Evolutionary conservation across 2,329 filamentous ascomycete genomes (phyloP), one percentile per base, ranked within the genome.

Genomic region (Hypomyces rosellus): DNA sequence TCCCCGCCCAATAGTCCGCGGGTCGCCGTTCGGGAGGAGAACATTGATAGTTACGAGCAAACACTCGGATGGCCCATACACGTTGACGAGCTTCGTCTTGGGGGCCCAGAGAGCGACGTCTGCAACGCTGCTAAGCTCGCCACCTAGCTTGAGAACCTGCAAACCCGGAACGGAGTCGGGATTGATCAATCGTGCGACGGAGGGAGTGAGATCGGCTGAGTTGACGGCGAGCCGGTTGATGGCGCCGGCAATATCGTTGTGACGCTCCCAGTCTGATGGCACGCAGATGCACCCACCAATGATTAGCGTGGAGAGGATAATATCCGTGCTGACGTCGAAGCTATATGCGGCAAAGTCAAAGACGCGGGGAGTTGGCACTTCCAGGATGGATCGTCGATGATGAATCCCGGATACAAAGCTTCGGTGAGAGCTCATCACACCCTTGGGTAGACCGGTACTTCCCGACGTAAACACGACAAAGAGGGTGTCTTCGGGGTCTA

Each of bases 231-330:
- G 20, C 3, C n/a, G 25, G 20, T 43, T 47, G 30, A 57, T 54
- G 18, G 42, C 42, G 3, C 40, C 33, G 3, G 45, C 46, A 16
- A 56, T 22, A 22, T 57, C 48, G 41, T 51, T 52, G 5, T 50
- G 30, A 5, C 55, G 49, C 12, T 56, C 49, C 5, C 46, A 37
- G 7, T 57, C 52, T 2, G 40, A 47, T 3, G 57, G 55, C 7
- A 59, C 45, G 16, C 57, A 59, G 5, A 59, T 45, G 30, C 53
- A 55, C 2, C 55, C 57, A 3, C 57, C 57, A 3, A 34, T 36
- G 9, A 46, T 50, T 6, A 57, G 47, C 1, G 55, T 56, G 16
- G 45, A 42, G 6, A 59, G 25, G 14, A 52, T 47, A 25, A 57
- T 53, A 15, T 50, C 45, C 9, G 53, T 49, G 3, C 20, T 20